Percentiles rank a stretch among this genome's conserved stretches.
phyloP scores from a whole-genome alignment of 768 basidiomycete species.

The Trametes sanguinea region DNA sequence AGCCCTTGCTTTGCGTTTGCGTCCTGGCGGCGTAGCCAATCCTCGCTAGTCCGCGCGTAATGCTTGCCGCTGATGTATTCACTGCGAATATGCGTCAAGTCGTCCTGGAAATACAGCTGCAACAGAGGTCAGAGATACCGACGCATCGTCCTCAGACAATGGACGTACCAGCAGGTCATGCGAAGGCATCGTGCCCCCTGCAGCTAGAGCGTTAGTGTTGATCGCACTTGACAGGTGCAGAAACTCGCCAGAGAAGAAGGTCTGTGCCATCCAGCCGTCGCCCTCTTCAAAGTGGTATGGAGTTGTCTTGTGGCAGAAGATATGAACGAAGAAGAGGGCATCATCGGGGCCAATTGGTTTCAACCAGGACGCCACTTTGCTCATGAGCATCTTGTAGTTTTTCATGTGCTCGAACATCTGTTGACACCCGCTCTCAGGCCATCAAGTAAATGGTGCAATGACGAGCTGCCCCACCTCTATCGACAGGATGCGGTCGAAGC shows the following conservation, averaged over 20 bases:
- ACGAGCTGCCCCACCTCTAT: conserved; percentile 51
- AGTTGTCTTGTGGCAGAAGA: conserved; percentile 63
- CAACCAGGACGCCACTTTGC: conserved; percentile 67
- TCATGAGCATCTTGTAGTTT: conserved; percentile 62
- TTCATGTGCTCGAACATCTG: conserved; percentile 81
- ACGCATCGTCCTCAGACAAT: background rate
- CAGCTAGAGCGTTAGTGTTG: background rate
- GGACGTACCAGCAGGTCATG: conserved; percentile 55
- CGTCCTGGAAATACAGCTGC: conserved; percentile 64
- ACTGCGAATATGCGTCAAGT: conserved; percentile 57
- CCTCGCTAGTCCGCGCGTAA: conserved; percentile 64
- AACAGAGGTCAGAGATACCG: background rate
- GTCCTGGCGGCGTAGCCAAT: conserved; percentile 66
- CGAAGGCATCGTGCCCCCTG: conserved; percentile 74
- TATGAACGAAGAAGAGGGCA: conserved; percentile 65
- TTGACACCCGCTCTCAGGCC: background rate
- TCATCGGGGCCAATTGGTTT: conserved; percentile 42
- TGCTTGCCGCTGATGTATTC: conserved; percentile 67
- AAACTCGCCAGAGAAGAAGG: conserved; percentile 60
- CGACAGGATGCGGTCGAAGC: conserved; percentile 70
- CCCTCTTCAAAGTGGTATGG: conserved; percentile 71
- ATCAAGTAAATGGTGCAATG: background rate
- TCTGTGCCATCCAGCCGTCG: conserved; percentile 77
- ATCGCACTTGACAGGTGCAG: background rate
- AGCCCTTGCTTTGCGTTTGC: conserved; percentile 50